phyloP scores from a whole-genome alignment of 225 moss, liverwort and hornwort species.

The Pseudisothecium myosuroides region DNA sequence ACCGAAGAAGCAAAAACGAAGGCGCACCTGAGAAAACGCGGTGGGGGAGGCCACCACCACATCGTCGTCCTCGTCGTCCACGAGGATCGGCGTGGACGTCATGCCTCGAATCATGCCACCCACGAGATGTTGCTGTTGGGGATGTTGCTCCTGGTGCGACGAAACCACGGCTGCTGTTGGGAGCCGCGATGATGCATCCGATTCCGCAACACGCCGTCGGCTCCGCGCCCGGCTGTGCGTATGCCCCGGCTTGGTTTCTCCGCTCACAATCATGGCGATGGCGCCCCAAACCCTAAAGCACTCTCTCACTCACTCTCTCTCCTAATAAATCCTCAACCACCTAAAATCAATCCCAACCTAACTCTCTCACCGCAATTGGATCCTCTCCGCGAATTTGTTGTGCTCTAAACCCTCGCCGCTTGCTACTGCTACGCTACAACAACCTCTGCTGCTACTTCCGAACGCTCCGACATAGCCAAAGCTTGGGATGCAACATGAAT shows the following conservation, averaged over 20 bases:
- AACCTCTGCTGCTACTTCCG: not conserved
- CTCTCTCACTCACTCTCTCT: not conserved
- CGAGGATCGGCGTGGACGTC: conserved; percentile 24
- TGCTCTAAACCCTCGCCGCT: not conserved
- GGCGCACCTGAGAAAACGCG: conserved; percentile 37
- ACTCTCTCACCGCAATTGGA: not conserved
- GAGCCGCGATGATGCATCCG: not conserved
- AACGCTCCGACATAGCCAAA: not conserved
- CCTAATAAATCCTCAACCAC: not conserved
- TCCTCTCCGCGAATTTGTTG: not conserved
- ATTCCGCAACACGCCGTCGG: conserved; percentile 18
- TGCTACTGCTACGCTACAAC: not conserved
- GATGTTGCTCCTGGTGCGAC: not conserved
- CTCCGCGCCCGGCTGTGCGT: conserved; percentile 16
- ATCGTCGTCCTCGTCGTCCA: conserved; percentile 58
- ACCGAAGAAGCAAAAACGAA: not conserved
- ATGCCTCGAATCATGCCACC: conserved; percentile 8
- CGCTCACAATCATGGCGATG: conserved; percentile 26
- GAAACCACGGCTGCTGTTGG: not conserved
- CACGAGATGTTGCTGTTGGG: not conserved
- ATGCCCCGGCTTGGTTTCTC: conserved; percentile 23
- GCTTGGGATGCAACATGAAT: not conserved
- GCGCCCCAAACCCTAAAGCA: not conserved
- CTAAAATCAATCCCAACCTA: not conserved
- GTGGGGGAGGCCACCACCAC: conserved; percentile 38